Conservation (phyloP, 2,329 filamentous ascomycete genomes). For the Fusarium robinianum region DNA sequence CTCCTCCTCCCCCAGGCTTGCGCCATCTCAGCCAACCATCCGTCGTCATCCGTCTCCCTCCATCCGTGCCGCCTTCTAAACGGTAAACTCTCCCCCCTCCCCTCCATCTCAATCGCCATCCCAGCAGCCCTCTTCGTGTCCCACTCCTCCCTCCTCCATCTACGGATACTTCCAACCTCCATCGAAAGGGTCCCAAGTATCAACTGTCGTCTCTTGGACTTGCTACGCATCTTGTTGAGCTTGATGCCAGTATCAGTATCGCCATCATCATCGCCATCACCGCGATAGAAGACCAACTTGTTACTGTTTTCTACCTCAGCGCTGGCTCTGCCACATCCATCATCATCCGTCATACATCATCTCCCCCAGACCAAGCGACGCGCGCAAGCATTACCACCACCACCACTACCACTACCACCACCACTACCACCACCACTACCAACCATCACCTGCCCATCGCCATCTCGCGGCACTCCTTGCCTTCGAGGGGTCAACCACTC, state of each 20-base stretch:
- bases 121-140: conserved; percentile 30
- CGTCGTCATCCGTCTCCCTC: conserved; percentile 42
- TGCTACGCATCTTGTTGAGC: too few relatives aligned
- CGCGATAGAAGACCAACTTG: conserved; percentile 12
- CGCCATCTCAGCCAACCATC: conserved; percentile 43
- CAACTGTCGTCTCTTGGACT: conserved; percentile 1
- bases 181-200: conserved; percentile 27
- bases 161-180: conserved; percentile 20
- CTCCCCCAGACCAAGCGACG: too few relatives aligned
- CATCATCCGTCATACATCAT: conserved; percentile 9
- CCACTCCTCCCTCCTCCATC: conserved; percentile 32
- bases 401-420: conserved; percentile 3
- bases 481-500: conserved; percentile 11
- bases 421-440: conserved; percentile 3
- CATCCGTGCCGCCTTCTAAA: conserved; percentile 37
- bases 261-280: conserved; percentile 15
- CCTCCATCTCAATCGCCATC: conserved; percentile 30
- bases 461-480: conserved; percentile 6
- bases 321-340: conserved; percentile 9
- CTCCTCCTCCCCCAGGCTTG: conserved; percentile 29
- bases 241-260: too few relatives aligned
- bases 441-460: conserved; percentile 3
- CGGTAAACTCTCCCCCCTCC: conserved; percentile 31
- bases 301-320: conserved; percentile 12
- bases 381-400: too few relatives aligned